Percentiles rank a stretch among this genome's conserved stretches.
Conservation (phyloP, 441 rosid species). For the Jatropha podagrica region DNA sequence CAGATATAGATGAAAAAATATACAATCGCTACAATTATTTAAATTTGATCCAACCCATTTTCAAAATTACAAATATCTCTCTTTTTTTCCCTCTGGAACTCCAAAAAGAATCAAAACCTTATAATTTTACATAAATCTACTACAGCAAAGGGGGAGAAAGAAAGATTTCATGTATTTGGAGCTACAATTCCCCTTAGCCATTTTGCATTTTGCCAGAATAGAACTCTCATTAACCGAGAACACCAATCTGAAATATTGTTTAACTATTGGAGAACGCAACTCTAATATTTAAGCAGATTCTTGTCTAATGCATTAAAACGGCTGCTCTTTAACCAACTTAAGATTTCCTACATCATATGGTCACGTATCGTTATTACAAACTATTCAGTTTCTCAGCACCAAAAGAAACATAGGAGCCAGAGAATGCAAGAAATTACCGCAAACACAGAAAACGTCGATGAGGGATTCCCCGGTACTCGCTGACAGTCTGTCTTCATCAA, state of each 20-base stretch:
- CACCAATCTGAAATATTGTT: slow-evolving; percentile 2
- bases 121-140: background rate
- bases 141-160: background rate
- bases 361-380: background rate
- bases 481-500: slow-evolving; percentile 65
- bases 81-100: background rate
- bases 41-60: background rate
- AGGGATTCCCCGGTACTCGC: slow-evolving; percentile 58
- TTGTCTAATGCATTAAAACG: background rate
- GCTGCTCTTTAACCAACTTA: background rate
- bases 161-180: background rate
- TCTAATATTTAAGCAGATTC: background rate
- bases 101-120: background rate
- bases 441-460: slow-evolving; percentile 71
- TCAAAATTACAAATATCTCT: background rate
- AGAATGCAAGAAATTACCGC: slow-evolving; percentile 46
- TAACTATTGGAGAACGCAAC: slow-evolving; percentile 1
- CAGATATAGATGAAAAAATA: slow-evolving; percentile 18
- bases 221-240: background rate
- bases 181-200: background rate
- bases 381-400: background rate
- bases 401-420: background rate
- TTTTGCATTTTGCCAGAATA: background rate
- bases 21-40: slow-evolving; percentile 7
- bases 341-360: background rate